Conservation (phyloP, 1,284 basidiomycete genomes). For the Ceratobasidium sp. region DNA sequence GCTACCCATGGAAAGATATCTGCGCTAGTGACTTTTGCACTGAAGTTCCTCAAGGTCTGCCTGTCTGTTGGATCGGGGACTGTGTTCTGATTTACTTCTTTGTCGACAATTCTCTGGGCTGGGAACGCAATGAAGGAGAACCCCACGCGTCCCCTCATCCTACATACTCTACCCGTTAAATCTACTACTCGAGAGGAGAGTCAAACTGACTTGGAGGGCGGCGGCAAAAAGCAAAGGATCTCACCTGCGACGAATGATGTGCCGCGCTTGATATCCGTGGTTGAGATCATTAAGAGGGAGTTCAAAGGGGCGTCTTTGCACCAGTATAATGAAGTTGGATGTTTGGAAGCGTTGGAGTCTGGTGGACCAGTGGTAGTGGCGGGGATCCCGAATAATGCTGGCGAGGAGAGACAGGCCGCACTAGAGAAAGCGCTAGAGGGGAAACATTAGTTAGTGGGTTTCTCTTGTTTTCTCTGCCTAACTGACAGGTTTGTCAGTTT, state of each 20-base stretch:
- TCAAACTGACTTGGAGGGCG: slow-evolving; percentile 40
- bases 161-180: slow-evolving; percentile 71
- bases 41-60: slow-evolving; percentile 70
- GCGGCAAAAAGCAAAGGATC: slow-evolving; percentile 46
- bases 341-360: slow-evolving; percentile 58
- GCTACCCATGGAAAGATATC: slow-evolving; percentile 72
- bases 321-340: slow-evolving; percentile 82
- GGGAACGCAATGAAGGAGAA: slow-evolving; percentile 60
- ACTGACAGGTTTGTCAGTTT: slow-evolving; percentile 58
- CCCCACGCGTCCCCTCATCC: slow-evolving; percentile 64
- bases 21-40: slow-evolving; percentile 69
- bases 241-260: slow-evolving; percentile 61
- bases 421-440: slow-evolving; percentile 55
- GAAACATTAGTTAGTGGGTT: slow-evolving; percentile 67
- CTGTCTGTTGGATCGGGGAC: not conserved
- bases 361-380: slow-evolving; percentile 48
- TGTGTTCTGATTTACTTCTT: slow-evolving; percentile 1
- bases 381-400: slow-evolving; percentile 51
- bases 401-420: slow-evolving; percentile 53
- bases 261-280: slow-evolving; percentile 77
- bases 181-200: slow-evolving; percentile 24
- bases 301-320: slow-evolving; percentile 69
- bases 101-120: slow-evolving; percentile 10
- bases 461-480: not conserved
- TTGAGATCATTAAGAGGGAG: slow-evolving; percentile 86